Percentiles rank a stretch among this genome's conserved stretches.
These are phyloP conservation scores for Lantana camara DNA, from an alignment of 257 asterid genomes.

Conservation along the genomic window DNA sequence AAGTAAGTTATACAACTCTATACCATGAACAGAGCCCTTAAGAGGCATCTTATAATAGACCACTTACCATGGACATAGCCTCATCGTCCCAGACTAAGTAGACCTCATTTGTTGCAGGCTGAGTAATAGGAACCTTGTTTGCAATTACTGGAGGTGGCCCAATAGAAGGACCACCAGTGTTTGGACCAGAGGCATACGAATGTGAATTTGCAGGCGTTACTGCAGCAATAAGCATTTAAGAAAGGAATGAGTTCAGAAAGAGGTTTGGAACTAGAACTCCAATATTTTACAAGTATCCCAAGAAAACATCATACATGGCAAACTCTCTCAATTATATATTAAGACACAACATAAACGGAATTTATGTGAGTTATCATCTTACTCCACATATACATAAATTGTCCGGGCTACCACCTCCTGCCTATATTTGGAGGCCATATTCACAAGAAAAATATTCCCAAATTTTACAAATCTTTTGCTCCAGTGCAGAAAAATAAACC, in stretches of 20 bases:
- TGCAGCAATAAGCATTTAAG: conserved; percentile 28
- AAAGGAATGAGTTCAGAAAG: conserved; percentile 7
- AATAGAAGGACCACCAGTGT: background rate
- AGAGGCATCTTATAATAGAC: background rate
- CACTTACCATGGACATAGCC: background rate
- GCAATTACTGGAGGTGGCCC: background rate
- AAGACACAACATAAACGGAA: too few species aligned
- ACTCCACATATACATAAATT: too few species aligned
- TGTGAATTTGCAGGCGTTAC: conserved; percentile 1
- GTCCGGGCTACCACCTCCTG: too few species aligned
- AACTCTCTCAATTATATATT: too few species aligned
- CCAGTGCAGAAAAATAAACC: too few species aligned
- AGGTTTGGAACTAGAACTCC: background rate
- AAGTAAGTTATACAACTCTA: conserved; percentile 8
- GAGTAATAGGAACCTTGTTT: background rate
- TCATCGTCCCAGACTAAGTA: conserved; percentile 1
- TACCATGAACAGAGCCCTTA: background rate
- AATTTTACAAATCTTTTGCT: too few species aligned
- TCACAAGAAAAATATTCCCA: too few species aligned
- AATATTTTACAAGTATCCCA: background rate
- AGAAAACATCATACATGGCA: background rate
- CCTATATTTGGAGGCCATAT: too few species aligned
- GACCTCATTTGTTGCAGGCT: background rate
- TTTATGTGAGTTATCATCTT: too few species aligned
- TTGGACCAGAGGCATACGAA: background rate